Conservation (phyloP, 495 filamentous ascomycete species). For the Patellaria atrata region DNA sequence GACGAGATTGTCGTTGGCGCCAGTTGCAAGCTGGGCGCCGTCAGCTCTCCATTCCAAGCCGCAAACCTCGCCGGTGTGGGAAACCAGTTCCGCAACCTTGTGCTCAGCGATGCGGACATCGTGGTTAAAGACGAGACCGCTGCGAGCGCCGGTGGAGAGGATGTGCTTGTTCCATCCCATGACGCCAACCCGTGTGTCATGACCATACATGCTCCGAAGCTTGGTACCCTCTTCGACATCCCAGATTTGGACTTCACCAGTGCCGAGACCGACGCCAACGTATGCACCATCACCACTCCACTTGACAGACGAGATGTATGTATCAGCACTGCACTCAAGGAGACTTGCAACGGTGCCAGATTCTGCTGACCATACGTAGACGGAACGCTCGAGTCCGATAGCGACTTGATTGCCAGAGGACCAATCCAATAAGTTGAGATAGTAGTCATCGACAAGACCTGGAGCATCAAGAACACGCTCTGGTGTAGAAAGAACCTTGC, state of each 20-base stretch:
- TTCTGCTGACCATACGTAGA: conserved; percentile 99
- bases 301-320: conserved; percentile 94
- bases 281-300: conserved; percentile 98
- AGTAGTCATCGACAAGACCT: conserved; percentile 94
- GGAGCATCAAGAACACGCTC: conserved; percentile 97
- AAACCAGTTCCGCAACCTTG: conserved; percentile 92
- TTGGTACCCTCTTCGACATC: conserved; percentile 91
- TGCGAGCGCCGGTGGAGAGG: conserved; percentile 84
- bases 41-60: conserved; percentile 95
- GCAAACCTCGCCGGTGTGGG: conserved; percentile 94
- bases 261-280: conserved; percentile 85
- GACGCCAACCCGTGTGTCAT: conserved; percentile 90
- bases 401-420: conserved; percentile 94
- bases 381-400: conserved; percentile 89
- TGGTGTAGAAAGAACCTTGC: conserved; percentile 82
- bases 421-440: conserved; percentile 97
- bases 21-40: conserved; percentile 89
- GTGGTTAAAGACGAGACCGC: conserved; percentile 95
- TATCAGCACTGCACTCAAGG: conserved; percentile 72
- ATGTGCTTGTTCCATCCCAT: conserved; percentile 99
- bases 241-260: conserved; percentile 98
- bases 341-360: conserved; percentile 75
- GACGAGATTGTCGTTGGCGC: conserved; percentile 96
- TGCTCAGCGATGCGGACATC: conserved; percentile 96
- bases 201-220: conserved; percentile 94